Base-by-base conservation (phyloP, 805 yeast genomes). In the Candida patagonica region DNA sequence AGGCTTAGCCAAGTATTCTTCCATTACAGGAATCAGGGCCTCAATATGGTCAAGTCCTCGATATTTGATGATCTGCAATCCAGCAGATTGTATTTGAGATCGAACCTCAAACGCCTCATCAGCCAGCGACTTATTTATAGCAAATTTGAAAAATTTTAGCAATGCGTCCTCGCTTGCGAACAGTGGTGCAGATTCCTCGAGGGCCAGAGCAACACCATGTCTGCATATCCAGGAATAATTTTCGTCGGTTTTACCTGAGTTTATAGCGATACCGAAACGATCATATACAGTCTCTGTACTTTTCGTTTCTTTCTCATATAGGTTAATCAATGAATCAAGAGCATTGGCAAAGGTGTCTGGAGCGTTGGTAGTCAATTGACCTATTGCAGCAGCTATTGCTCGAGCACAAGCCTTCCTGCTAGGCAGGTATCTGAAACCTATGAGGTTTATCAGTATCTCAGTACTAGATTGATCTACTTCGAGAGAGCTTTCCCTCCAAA, bases 21-120 rank as follows among this genome's bases (percentile, higher is more conserved):
- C 96, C 51, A 92, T 84, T n/a, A 86, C 68, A 1, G 88, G 83
- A 49, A 87, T 77, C 51, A 92, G 67, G 1, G 65, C 62, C 55
- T 86, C 94, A n/a, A 87, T 80, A 41, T 70, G 67, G 4, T 61
- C 54, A 2, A 34, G 67, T 16, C 95, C 96, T 48, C 78, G 80
- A 1, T 56, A 53, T 30, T 77, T 70, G 39, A 92, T 76, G 25
- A 85, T 68, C 30, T 70, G 75, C 42, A 84, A 69, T 37, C 95
- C 97, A n/a, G 96, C 92, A 41, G 81, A 89, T 53, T 85, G 87
- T 56, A 87, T 70, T 54, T 83, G 94, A 45, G 78, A 82, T 39
- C 92, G 73, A 3, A 86, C 95, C 38, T 74, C 60, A 0, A 71
- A 62, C 43, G 83, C 82, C 42, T 71, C 68, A 55, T 88, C 97